Percentiles rank a stretch among this genome's conserved stretches.
Conservation (phyloP, 1,284 basidiomycete genomes). For the Mixia osmundae region DNA sequence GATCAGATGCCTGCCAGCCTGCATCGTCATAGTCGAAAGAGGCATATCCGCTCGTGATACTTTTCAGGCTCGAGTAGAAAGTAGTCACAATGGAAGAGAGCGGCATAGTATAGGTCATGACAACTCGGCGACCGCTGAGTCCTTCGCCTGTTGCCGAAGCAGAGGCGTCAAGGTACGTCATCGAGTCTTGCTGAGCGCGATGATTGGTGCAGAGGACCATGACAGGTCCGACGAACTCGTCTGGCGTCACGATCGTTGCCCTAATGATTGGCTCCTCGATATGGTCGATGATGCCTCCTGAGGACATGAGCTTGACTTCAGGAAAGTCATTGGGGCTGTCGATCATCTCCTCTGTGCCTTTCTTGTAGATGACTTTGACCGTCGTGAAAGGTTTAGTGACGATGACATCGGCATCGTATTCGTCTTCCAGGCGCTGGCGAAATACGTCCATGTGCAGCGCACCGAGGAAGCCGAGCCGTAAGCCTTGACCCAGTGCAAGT, state of each 20-base stretch:
- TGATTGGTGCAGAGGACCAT: slow-evolving; percentile 64
- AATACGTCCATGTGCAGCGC: slow-evolving; percentile 95
- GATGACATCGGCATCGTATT: slow-evolving; percentile 37
- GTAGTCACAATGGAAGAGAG: slow-evolving; percentile 52
- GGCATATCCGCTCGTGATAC: slow-evolving; percentile 19
- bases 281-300: too few relatives aligned
- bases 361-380: slow-evolving; percentile 57
- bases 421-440: slow-evolving; percentile 85
- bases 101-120: slow-evolving; percentile 59
- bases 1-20: slow-evolving; percentile 50
- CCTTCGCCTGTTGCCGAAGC: slow-evolving; percentile 24
- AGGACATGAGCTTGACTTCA: too few relatives aligned
- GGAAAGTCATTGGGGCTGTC: slow-evolving; percentile 88
- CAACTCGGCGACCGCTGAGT: slow-evolving; percentile 30
- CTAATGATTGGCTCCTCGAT: slow-evolving; percentile 53
- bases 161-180: slow-evolving; percentile 46
- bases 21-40: slow-evolving; percentile 50
- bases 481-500: slow-evolving; percentile 81
- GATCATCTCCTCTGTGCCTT: slow-evolving; percentile 38
- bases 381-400: slow-evolving; percentile 75
- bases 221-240: slow-evolving; percentile 29
- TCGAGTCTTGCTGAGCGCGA: slow-evolving; percentile 50
- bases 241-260: slow-evolving; percentile 14
- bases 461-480: slow-evolving; percentile 81
- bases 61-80: slow-evolving; percentile 75